Conservation (phyloP, 208 protist genomes). For the Acanthamoeba healyi region DNA sequence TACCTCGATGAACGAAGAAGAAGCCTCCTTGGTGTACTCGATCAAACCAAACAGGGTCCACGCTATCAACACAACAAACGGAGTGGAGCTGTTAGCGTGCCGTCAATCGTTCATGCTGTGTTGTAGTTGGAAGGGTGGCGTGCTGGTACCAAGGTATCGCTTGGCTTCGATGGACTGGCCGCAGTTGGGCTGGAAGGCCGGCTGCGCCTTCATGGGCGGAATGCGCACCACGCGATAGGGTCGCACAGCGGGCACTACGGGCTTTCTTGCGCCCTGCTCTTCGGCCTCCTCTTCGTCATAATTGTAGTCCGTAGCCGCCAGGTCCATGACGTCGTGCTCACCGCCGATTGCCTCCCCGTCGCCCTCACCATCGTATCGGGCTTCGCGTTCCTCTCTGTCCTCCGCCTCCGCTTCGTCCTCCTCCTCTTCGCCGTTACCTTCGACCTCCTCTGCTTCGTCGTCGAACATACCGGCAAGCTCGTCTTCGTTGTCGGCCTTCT, state of each 20-base stretch:
- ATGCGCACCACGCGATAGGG: constrained; percentile 17
- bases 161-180: neutral
- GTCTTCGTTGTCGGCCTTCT: neutral
- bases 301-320: neutral
- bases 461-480: constrained; percentile 31
- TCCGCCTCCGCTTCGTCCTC: constrained; percentile 33
- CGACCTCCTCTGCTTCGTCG: constrained; percentile 32
- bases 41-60: constrained; percentile 53
- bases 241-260: neutral
- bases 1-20: constrained; percentile 11
- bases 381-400: neutral
- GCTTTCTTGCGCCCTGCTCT: neutral
- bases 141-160: neutral
- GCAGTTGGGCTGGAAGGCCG: constrained; percentile 53
- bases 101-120: too few species aligned
- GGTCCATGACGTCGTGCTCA: neutral
- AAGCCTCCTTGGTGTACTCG: neutral
- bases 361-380: neutral
- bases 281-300: neutral
- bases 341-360: neutral
- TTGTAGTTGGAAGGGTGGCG: too few species aligned
- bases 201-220: constrained; percentile 35
- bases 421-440: neutral
- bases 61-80: too few species aligned
- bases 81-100: too few species aligned